phyloP scores from a whole-genome alignment of 306 rosid genomes.

The Echinosophora koreensis region DNA sequence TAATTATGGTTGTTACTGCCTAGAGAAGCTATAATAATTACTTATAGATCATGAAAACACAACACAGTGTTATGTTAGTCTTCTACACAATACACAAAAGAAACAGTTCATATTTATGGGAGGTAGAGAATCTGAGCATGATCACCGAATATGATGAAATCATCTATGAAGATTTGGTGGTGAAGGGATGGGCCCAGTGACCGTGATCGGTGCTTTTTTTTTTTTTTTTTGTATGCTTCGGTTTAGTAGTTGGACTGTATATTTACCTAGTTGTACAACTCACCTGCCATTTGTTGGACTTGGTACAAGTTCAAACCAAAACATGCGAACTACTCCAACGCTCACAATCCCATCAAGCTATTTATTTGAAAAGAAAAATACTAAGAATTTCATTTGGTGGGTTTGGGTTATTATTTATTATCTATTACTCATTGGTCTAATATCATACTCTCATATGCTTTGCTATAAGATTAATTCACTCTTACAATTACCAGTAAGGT shows the following conservation, averaged over 20 bases:
- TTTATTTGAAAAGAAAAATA: background rate
- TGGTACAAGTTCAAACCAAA: conserved; percentile 2
- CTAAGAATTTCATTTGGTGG: background rate
- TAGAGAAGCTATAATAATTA: conserved; percentile 19
- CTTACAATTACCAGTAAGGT: no score
- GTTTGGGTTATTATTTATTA: background rate
- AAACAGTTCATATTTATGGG: no score
- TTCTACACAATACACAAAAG: no score
- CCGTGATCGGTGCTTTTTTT: background rate
- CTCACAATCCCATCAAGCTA: background rate
- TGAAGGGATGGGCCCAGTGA: conserved; percentile 25
- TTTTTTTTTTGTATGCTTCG: conserved; percentile 10
- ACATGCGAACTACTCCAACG: conserved; percentile 35
- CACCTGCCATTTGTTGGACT: conserved; percentile 44
- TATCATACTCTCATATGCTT: no score
- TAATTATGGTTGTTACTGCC: background rate
- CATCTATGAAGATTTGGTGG: background rate
- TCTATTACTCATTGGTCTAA: no score
- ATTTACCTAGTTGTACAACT: conserved; percentile 9
- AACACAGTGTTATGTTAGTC: no score
- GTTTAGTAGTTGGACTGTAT: conserved; percentile 52
- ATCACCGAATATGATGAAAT: background rate
- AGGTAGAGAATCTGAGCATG: background rate
- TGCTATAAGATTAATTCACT: no score
- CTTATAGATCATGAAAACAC: background rate